A percentile compares a stretch with the other conserved stretches of the same genome.
Evolutionary conservation across 2,329 filamentous ascomycete species (phyloP).

Genomic region (Fusarium setosum): DNA sequence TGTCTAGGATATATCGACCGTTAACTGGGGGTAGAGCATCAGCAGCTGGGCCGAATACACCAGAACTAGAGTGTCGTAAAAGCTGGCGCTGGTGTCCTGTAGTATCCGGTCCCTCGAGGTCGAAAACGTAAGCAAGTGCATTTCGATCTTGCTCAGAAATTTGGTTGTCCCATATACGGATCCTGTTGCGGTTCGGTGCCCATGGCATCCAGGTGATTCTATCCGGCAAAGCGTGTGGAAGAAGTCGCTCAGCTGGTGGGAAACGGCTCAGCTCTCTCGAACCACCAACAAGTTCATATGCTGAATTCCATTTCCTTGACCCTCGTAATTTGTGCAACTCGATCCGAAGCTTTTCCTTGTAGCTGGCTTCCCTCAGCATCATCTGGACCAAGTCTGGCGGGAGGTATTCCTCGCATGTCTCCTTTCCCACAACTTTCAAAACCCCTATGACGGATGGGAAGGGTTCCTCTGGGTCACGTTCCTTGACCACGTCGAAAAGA

Average conservation of each 20-base stretch:
- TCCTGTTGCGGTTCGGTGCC: constrained; percentile 6
- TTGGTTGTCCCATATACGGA: constrained; percentile 9
- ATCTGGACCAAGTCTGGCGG: constrained; percentile 5
- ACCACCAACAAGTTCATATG: constrained; percentile 6
- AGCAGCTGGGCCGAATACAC: background rate
- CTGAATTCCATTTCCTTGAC: constrained; percentile 5
- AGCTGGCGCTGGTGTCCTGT: constrained; percentile 8
- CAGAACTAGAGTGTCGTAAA: constrained; percentile 14
- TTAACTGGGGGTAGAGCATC: constrained; percentile 4
- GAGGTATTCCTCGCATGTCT: constrained; percentile 13
- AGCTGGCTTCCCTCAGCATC: constrained; percentile 5
- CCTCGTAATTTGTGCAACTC: constrained; percentile 2
- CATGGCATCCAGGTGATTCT: constrained; percentile 15
- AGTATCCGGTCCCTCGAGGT: constrained; percentile 21
- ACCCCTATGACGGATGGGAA: constrained; percentile 5
- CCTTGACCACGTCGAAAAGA: constrained; percentile 12
- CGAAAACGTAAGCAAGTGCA: background rate
- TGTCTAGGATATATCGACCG: constrained; percentile 12
- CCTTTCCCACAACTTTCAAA: constrained; percentile 11
- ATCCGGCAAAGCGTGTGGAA: constrained; percentile 11
- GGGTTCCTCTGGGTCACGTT: background rate
- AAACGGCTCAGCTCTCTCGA: background rate
- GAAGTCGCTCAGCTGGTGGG: background rate
- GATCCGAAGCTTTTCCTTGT: constrained; percentile 8
- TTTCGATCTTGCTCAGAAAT: background rate